Conservation (phyloP, 371 early-diverging fungal species). For the Mortierella polycephala region DNA sequence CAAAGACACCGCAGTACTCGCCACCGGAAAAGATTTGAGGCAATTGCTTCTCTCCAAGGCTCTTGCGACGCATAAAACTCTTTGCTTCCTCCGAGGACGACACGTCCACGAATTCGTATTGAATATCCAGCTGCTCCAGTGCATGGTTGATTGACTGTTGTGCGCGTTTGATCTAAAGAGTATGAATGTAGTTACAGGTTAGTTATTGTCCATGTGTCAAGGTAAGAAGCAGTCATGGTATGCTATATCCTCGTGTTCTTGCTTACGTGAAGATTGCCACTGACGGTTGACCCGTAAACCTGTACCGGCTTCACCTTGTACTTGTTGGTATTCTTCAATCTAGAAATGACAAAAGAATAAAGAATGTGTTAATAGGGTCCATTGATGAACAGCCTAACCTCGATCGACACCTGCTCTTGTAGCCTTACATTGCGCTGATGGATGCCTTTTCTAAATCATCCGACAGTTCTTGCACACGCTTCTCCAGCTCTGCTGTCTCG, state of each 20-base stretch:
- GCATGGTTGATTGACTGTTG: constrained; percentile 31
- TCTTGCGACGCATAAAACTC: constrained; percentile 44
- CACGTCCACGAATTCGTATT: constrained; percentile 44
- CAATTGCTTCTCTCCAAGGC: constrained; percentile 19
- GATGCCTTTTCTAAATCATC: constrained; percentile 34
- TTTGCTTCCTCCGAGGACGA: constrained; percentile 35
- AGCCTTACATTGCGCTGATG: constrained; percentile 31
- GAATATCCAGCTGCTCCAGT: constrained; percentile 36
- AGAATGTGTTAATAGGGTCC: neutral
- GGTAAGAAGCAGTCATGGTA: neutral
- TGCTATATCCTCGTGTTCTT: neutral
- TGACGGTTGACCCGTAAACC: constrained; percentile 48
- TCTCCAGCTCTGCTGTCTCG: constrained; percentile 36
- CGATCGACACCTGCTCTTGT: neutral
- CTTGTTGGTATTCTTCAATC: constrained; percentile 44
- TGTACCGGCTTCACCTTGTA: constrained; percentile 45
- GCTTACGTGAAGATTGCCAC: constrained; percentile 32
- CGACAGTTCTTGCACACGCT: constrained; percentile 33
- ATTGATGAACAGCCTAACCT: neutral
- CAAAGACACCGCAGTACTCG: constrained; percentile 43
- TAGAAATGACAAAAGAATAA: constrained; percentile 1
- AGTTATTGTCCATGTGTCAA: too few relatives aligned
- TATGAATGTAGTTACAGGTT: neutral
- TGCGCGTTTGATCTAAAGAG: constrained; percentile 29
- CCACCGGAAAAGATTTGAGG: constrained; percentile 44